A percentile compares a stretch with the other conserved stretches of the same genome.
These are phyloP conservation scores for Curvularia sp. DNA, from an alignment of 2,329 filamentous ascomycete species.

Conservation along the genomic window DNA sequence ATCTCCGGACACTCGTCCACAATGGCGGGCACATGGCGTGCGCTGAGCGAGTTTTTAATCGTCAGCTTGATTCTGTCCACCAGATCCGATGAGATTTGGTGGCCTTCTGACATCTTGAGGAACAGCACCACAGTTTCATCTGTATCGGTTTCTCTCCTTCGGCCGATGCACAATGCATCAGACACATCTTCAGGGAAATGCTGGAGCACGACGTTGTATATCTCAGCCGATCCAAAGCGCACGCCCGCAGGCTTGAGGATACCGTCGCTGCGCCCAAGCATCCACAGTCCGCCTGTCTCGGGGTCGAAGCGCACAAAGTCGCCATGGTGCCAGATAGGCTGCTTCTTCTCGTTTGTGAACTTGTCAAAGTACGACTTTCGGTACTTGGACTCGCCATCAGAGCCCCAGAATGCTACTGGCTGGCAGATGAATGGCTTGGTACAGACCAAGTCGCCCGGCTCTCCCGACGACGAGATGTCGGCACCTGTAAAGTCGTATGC, in stretches of 20 bases:
- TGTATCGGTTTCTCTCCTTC: conserved; percentile 71
- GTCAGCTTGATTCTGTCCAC: conserved; percentile 68
- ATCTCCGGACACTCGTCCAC: conserved; percentile 86
- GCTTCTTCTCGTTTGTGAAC: conserved; percentile 62
- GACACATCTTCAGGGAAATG: conserved; percentile 81
- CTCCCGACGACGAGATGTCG: conserved; percentile 66
- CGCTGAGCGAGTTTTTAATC: conserved; percentile 80
- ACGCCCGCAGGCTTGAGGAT: conserved; percentile 93
- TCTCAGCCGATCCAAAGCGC: conserved; percentile 90
- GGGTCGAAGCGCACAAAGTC: conserved; percentile 83
- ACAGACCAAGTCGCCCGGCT: conserved; percentile 89
- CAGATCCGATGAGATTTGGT: conserved; percentile 66
- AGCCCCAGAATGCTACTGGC: conserved; percentile 86
- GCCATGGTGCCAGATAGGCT: conserved; percentile 87
- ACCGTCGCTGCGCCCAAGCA: conserved; percentile 92
- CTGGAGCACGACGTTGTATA: conserved; percentile 90
- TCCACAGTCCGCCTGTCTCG: conserved; percentile 77
- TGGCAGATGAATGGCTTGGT: conserved; percentile 86
- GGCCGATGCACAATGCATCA: conserved; percentile 87
- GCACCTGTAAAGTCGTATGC: conserved; percentile 62
- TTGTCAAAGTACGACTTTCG: conserved; percentile 84
- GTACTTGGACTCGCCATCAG: conserved; percentile 77
- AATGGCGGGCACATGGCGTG: conserved; percentile 85
- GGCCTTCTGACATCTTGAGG: conserved; percentile 73
- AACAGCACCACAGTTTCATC: conserved; percentile 93